Evolutionary conservation across 495 filamentous ascomycete genomes (phyloP), one percentile per base, ranked within the genome.

Genomic region (Hypoxylon fragiforme): DNA sequence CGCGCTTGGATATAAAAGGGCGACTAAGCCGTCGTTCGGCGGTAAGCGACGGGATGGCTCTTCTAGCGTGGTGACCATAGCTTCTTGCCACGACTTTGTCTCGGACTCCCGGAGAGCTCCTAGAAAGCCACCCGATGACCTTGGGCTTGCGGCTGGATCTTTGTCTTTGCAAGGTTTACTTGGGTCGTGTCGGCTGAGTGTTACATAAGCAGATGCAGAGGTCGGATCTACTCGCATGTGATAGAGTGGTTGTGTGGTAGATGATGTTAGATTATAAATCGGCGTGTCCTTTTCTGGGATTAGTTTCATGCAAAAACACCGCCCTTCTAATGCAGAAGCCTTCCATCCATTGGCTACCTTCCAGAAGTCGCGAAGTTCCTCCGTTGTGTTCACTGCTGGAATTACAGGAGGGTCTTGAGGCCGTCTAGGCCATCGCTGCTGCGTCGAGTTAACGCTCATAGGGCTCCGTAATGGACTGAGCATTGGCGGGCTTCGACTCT

Each of bases 21-120:
- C 82, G n/a, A 91, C 77, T 2, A 90, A 77, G 6, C 85, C 86
- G 63, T 88, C 83, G 53, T 85, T 77, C 12, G 81, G 84, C 9
- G 77, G 79, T 6, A 84, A 73, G 3, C 80, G 78, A 3, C 83
- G 79, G 9, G 67, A 66, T 2, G 74, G 73, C 24, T 81, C 79
- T 59, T 87, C 85, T 7, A 90, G 72, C 0, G 74, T 79, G 3
- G 87, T 79, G 47, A 66, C 72, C 55, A 89, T 75, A 1, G 87
- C 82, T 44, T 79, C 76, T 20, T 74, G 72, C 68, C 77, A 79
- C 51, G 75, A 44, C 57, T 75, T 76, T 24, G 57, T 55, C 40
- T 73, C 69, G 21, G 49, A 57, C 32, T 71, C 62, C 70, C 74
- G 37, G 71, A 77, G 31, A 73, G 76, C 31, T 74, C 77, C 47